Percentiles rank a stretch among this genome's conserved stretches.
phyloP scores from a whole-genome alignment of 306 rosid species.

The Vigna trinervia region DNA sequence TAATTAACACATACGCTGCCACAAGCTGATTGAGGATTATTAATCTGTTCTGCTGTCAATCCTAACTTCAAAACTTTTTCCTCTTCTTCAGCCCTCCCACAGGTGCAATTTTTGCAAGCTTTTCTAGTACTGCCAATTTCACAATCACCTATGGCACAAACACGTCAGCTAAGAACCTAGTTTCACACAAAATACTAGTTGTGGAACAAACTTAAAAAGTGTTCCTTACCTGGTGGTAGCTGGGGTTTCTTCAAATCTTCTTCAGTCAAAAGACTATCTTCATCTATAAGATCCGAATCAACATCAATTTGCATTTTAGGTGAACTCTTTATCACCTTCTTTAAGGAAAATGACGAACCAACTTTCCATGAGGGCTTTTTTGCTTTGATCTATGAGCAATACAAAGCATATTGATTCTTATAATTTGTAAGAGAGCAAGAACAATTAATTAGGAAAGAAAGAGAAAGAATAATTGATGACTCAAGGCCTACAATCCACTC shows the following conservation, averaged over 20 bases:
- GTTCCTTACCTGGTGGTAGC: conserved; percentile 60
- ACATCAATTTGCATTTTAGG: conserved; percentile 70
- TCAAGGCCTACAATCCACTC: conserved; percentile 14
- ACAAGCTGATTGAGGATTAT: conserved; percentile 91
- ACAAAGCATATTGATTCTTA: conserved; percentile 21
- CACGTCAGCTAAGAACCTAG: conserved; percentile 28
- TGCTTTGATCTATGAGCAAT: conserved; percentile 65
- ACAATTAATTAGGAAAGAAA: conserved; percentile 25
- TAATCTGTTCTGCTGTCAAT: conserved; percentile 70
- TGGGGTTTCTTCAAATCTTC: conserved; percentile 88
- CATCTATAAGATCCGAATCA: conserved; percentile 90
- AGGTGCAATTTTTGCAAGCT: conserved; percentile 92
- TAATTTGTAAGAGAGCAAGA: background rate
- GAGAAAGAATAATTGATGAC: background rate
- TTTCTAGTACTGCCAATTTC: conserved; percentile 85
- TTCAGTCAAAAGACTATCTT: conserved; percentile 86
- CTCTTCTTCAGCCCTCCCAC: conserved; percentile 96
- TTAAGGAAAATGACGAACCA: conserved; percentile 78
- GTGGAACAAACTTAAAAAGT: conserved; percentile 36
- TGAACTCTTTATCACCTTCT: conserved; percentile 59
- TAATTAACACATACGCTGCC: conserved; percentile 68
- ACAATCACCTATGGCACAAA: conserved; percentile 73
- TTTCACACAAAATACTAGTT: conserved; percentile 5
- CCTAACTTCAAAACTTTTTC: conserved; percentile 78
- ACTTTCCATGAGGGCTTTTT: conserved; percentile 81